phyloP scores from a whole-genome alignment of 2,329 filamentous ascomycete genomes.

The Trichoderma afroharzianum region DNA sequence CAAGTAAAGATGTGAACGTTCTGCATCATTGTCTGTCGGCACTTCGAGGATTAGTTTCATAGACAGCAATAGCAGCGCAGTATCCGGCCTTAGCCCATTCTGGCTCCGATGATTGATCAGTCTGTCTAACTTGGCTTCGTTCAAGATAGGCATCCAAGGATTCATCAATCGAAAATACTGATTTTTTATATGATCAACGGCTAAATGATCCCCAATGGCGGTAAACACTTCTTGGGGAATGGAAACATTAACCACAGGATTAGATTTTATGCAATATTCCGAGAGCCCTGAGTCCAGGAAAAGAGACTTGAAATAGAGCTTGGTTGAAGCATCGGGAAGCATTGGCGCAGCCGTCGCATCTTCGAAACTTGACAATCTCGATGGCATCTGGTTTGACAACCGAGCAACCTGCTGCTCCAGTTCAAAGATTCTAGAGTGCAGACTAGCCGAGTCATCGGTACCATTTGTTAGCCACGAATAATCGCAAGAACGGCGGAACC shows the following conservation, averaged over 20 bases:
- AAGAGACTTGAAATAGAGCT: not conserved
- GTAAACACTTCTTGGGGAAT: not conserved
- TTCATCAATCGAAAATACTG: not conserved
- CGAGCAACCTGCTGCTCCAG: not conserved
- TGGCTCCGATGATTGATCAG: not conserved
- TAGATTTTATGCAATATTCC: not conserved
- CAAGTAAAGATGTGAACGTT: not conserved
- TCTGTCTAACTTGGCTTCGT: not conserved
- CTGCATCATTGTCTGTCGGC: not conserved
- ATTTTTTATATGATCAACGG: not conserved
- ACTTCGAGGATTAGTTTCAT: not conserved
- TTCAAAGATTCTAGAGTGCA: not conserved
- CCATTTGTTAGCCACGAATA: not conserved
- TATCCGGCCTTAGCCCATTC: not conserved
- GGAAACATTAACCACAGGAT: not conserved
- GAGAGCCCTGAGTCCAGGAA: not conserved
- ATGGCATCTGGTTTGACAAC: not conserved
- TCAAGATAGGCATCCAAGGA: not conserved
- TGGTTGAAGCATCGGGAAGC: not conserved
- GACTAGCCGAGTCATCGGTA: not conserved
- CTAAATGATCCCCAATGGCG: not conserved
- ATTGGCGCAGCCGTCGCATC: not conserved
- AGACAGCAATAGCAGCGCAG: not conserved
- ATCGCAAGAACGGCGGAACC: not conserved
- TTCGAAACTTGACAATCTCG: not conserved